These are phyloP conservation scores for Rhizophora mangle DNA, from an alignment of 345 rosid genomes.

Conservation along the genomic window DNA sequence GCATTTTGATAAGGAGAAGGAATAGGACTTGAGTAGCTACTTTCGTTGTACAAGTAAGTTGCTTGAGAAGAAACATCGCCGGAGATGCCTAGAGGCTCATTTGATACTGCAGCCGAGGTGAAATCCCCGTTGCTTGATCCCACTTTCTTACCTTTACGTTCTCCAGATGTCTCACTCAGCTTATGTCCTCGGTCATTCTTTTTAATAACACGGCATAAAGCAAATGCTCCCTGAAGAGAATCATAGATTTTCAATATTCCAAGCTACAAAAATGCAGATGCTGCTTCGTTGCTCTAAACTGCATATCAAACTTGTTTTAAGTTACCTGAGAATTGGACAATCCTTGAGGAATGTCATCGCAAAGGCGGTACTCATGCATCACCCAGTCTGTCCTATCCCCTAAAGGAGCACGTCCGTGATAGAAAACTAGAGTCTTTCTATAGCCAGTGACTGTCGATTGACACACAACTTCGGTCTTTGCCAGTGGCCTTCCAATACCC, in stretches of 20 bases:
- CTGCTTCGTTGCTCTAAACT: no score
- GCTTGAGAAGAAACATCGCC: constrained; percentile 39
- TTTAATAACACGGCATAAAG: constrained; percentile 75
- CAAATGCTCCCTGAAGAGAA: constrained; percentile 63
- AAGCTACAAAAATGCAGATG: not conserved
- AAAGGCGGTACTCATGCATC: constrained; percentile 88
- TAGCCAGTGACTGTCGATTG: constrained; percentile 51
- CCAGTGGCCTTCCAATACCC: constrained; percentile 99
- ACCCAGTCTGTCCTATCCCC: constrained; percentile 82
- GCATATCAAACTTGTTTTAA: not conserved
- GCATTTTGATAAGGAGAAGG: constrained; percentile 45
- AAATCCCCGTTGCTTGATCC: constrained; percentile 40
- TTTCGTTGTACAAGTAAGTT: constrained; percentile 35
- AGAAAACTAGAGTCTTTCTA: constrained; percentile 85
- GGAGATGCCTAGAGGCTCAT: constrained; percentile 40
- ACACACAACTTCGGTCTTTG: constrained; percentile 68
- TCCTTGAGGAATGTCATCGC: constrained; percentile 51
- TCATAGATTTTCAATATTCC: not conserved
- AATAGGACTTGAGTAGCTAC: constrained; percentile 42
- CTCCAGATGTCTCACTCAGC: constrained; percentile 35
- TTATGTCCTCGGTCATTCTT: constrained; percentile 54
- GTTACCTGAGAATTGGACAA: constrained; percentile 55
- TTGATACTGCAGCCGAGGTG: constrained; percentile 31
- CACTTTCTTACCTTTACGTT: constrained; percentile 25
- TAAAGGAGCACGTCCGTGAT: constrained; percentile 74